These are phyloP conservation scores for Monosporascus ibericus DNA, from an alignment of 2,329 filamentous ascomycete species.

Conservation along the genomic window DNA sequence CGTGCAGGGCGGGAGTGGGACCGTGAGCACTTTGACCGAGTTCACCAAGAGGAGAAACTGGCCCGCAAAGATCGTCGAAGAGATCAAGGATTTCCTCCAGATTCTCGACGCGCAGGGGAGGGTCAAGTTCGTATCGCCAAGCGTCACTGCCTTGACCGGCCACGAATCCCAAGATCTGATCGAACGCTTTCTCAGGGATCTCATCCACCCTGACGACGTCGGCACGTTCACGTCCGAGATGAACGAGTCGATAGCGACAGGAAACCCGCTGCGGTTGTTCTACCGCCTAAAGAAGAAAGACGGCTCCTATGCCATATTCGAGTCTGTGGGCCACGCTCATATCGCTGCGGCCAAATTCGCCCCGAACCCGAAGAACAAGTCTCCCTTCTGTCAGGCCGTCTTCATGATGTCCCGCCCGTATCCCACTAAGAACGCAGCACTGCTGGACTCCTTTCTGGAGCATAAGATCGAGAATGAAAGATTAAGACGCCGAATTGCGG, in stretches of 20 bases:
- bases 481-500: slow-evolving; percentile 74
- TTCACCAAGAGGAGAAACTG: slow-evolving; percentile 64
- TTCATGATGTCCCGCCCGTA: slow-evolving; percentile 92
- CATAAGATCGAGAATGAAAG: slow-evolving; percentile 96
- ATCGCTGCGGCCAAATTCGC: slow-evolving; percentile 63
- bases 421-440: slow-evolving; percentile 75
- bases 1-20: slow-evolving; percentile 32
- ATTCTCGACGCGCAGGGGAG: slow-evolving; percentile 80
- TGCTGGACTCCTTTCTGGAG: slow-evolving; percentile 89
- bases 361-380: slow-evolving; percentile 57
- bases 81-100: slow-evolving; percentile 81
- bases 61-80: slow-evolving; percentile 83
- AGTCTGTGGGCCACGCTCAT: slow-evolving; percentile 89
- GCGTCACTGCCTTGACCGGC: slow-evolving; percentile 67
- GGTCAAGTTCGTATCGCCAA: slow-evolving; percentile 81
- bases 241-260: slow-evolving; percentile 79
- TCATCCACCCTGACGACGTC: slow-evolving; percentile 81
- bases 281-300: slow-evolving; percentile 76
- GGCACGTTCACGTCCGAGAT: slow-evolving; percentile 80
- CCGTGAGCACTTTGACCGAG: slow-evolving; percentile 45
- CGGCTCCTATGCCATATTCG: slow-evolving; percentile 71
- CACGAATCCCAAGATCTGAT: slow-evolving; percentile 65
- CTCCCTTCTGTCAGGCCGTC: slow-evolving; percentile 76
- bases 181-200: slow-evolving; percentile 71
- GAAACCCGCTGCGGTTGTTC: slow-evolving; percentile 75